Base-by-base conservation (phyloP, 495 filamentous ascomycete genomes). In the Penicillium mononematosum region DNA sequence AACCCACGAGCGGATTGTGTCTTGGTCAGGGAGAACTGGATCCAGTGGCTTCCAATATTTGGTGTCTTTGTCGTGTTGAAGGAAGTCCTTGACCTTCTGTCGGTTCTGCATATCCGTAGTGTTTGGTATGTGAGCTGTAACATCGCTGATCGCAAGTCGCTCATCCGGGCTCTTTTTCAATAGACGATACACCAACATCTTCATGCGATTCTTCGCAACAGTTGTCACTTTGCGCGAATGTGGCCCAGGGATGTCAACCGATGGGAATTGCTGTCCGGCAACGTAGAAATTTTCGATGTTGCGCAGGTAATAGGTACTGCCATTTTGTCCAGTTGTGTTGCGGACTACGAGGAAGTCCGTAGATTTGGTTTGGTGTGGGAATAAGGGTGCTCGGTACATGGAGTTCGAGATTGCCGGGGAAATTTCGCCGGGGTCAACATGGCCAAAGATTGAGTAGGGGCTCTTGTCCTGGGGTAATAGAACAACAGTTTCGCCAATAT, bases 61-160 rank as follows among this genome's bases (percentile, higher is more conserved):
- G 44, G 81, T 83, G 11, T 89, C 85, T 69, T 91, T 94, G 61
- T 90, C 84, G 63, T 96, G 96, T 11, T 80, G 74, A 52, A 99
- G 86, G 70, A 98, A 98, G 64, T 99, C 94, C 64, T 96, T 94
- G 75, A 99, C 85, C 67, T 98, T 97, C 63, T 93, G 89, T 4
- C 94, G 84, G 60, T 96, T 96, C 62, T 96, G 92, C 64, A 96
- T 91, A 65, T 99, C 94, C 24, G 86, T 89, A 11, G 90, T 91
- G 45, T 92, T 91, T 7, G 88, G 87, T 38, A 98, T 89, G 63
- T 99, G 94, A 39, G 83, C 82, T 4, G 90, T 93, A 42, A 99
- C 88, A 57, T 92, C 89, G 52, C 78, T 81, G 17, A 96, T 83
- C 0, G 84, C 83, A 25, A 93, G 79, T 24, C 87, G 75, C 42